phyloP scores from a whole-genome alignment of 306 rosid genomes.

The Trifolium dubium region DNA sequence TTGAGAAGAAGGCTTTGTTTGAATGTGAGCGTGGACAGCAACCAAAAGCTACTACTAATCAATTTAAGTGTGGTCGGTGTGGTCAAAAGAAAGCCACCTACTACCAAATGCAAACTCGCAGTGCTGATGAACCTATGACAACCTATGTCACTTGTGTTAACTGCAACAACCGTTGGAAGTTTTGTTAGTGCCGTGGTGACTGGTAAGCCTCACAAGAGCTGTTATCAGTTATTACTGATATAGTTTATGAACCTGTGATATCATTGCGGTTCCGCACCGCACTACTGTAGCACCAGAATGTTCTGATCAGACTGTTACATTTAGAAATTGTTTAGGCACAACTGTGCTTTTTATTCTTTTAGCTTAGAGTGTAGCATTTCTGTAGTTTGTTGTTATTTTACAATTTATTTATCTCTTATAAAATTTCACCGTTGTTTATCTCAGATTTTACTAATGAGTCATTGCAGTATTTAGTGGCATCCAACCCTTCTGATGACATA shows the following conservation, averaged over 20 bases:
- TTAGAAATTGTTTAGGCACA: constrained; percentile 45
- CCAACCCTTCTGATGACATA: no score
- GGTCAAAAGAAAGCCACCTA: constrained; percentile 92
- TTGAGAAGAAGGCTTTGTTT: constrained; percentile 74
- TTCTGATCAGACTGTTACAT: constrained; percentile 43
- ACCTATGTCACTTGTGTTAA: constrained; percentile 87
- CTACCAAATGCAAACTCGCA: constrained; percentile 98
- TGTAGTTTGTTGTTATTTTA: constrained; percentile 32
- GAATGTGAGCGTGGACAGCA: constrained; percentile 81
- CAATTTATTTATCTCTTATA: constrained; percentile 29
- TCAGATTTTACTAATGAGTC: neutral
- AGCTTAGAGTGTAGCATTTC: constrained; percentile 6
- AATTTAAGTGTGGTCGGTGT: constrained; percentile 88
- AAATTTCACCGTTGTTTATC: constrained; percentile 25
- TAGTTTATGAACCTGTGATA: constrained; percentile 46
- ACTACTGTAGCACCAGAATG: constrained; percentile 42
- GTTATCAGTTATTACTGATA: constrained; percentile 47
- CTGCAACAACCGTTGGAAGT: constrained; percentile 97
- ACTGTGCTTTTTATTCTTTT: constrained; percentile 40
- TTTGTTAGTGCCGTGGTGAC: constrained; percentile 67
- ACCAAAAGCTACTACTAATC: constrained; percentile 88
- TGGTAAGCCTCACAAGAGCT: constrained; percentile 33
- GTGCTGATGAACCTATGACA: constrained; percentile 99
- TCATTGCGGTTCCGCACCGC: constrained; percentile 41
- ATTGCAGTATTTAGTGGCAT: neutral